Evolutionary conservation across 2,329 filamentous ascomycete genomes (phyloP), one percentile per base, ranked within the genome.

Genomic region (Didymosphaeria variabile): DNA sequence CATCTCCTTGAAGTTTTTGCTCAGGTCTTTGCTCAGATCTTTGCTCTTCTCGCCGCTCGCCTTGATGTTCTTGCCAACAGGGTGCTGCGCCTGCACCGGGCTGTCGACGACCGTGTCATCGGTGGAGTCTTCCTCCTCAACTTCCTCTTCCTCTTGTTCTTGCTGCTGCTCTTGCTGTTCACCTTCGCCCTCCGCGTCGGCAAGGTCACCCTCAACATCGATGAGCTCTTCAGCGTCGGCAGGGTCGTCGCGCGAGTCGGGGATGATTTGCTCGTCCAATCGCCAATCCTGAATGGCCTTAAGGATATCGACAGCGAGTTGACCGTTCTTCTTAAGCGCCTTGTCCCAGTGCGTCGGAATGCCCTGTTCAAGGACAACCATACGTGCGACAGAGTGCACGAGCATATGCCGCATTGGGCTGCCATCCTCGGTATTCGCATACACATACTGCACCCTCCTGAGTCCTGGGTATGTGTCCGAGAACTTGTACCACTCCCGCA

Each of bases 241-340:
- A 17, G 75, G 72, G 50, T 82, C 80, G 60, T 81, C 79, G 54
- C 83, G 75, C 62, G 80, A 79, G 77, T 86, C 83, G 9, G 84
- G 84, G 17, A 86, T 79, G 19, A 73, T 72, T 26, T 80, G 77
- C 58, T 80, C 79, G 47, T 84, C 82, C 40, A 86, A 72, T 45
- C 82, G 75, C 84, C 84, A 86, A 64, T 83, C 82, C 76, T 86
- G 84, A 65, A 86, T 84, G 4, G 80, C 79, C 34, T 79, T 72
- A 64, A 86, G 85, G 59, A 86, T 81, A 65, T 86, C 84, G 45
- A 86, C 84, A 2, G 84, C 84, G 55, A 86, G 71, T 67, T 85
- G 82, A 0, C 84, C 84, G 64, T 86, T 85, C 75, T 83, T 83
- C 69, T 81, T 76, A 54, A 86, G 73, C 7, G 84, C 84, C 68